Base-by-base conservation (phyloP, 768 basidiomycete species). In the Thelephora ganbajun region DNA sequence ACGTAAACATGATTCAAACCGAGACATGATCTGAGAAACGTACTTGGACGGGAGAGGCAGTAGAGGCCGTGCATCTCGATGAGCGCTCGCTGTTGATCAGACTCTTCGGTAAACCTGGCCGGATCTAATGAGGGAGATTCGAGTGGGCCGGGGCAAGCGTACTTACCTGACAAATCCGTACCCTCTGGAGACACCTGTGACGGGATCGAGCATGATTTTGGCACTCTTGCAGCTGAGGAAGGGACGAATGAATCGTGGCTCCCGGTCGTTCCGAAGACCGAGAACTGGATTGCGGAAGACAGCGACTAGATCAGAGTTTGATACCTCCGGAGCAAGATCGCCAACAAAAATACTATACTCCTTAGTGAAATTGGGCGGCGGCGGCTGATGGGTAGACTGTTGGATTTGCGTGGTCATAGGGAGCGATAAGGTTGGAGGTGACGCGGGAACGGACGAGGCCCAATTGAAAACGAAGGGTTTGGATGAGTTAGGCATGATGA, bases 321-420 rank as follows among this genome's bases (percentile, higher is more conserved):
- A 89, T 5, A 88, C 88, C 64, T 92, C 90, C 11, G 90, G 84
- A 2, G 89, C 89, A 36, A 96, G 73, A 63, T 96, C 91, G 42
- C 91, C 91, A 2, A 94, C 91, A 57, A 96, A 96, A 47, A 96
- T 89, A 63, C 86, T 89, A 60, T 84, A 93, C 65, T 94, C 92
- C 62, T 82, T 88, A 30, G 78, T 76, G 53, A 75, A 83, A 9
- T 41, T 16, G 18, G 16, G 39, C 59, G 78, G 80, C 47, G 59
- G 62, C 36, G 76, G 74, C 48, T 69, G 67, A 18, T 41, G 39
- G 14, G 22, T 4, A 41, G 16, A 22, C 16, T 9, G 18, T 14
- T 41, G 39, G 16, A 4, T 41, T 11, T 7, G 18, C 22, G 39
- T 41, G 26, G 4, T 30, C 26, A 30, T 30, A 41, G 39, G 39